These are phyloP conservation scores for Colletotrichum liriopes DNA, from an alignment of 2,329 filamentous ascomycete species.

Conservation along the genomic window DNA sequence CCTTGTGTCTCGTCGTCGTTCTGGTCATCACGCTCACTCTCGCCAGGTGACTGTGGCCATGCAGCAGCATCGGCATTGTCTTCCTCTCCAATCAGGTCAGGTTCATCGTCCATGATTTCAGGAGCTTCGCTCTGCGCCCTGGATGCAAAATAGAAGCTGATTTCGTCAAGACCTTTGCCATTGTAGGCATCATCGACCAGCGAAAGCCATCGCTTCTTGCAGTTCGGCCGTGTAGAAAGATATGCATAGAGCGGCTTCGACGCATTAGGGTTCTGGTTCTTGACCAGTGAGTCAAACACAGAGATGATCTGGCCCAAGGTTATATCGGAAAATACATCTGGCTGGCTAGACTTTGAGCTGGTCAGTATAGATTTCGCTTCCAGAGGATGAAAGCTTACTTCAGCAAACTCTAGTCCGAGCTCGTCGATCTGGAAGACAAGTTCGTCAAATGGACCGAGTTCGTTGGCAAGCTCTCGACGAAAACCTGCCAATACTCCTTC, in stretches of 20 bases:
- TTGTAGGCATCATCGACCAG: constrained; percentile 59
- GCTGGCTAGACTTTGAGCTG: constrained; percentile 52
- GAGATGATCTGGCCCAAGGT: constrained; percentile 60
- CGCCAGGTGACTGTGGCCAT: constrained; percentile 32
- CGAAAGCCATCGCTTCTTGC: constrained; percentile 56
- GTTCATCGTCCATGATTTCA: constrained; percentile 44
- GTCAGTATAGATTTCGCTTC: constrained; percentile 47
- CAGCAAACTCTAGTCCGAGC: constrained; percentile 67
- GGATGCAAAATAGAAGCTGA: constrained; percentile 56
- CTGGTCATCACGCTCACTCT: constrained; percentile 21
- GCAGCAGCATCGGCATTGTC: constrained; percentile 36
- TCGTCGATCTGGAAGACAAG: constrained; percentile 67
- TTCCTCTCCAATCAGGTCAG: constrained; percentile 41
- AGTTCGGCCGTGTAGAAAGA: constrained; percentile 58
- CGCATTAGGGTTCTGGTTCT: constrained; percentile 60
- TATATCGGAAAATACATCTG: constrained; percentile 53
- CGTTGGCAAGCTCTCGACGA: constrained; percentile 62
- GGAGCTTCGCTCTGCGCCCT: constrained; percentile 42
- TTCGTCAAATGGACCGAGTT: constrained; percentile 63
- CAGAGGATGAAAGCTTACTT: constrained; percentile 55
- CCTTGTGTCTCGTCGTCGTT: constrained; percentile 19
- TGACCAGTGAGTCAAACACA: constrained; percentile 60
- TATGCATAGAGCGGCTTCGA: constrained; percentile 59
- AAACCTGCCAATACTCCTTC: constrained; percentile 61
- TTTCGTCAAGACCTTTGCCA: constrained; percentile 59